Evolutionary conservation across 164 flowering plant genomes (phyloP), one percentile per base, ranked within the genome.

Genomic region (Amborella trichopoda): DNA sequence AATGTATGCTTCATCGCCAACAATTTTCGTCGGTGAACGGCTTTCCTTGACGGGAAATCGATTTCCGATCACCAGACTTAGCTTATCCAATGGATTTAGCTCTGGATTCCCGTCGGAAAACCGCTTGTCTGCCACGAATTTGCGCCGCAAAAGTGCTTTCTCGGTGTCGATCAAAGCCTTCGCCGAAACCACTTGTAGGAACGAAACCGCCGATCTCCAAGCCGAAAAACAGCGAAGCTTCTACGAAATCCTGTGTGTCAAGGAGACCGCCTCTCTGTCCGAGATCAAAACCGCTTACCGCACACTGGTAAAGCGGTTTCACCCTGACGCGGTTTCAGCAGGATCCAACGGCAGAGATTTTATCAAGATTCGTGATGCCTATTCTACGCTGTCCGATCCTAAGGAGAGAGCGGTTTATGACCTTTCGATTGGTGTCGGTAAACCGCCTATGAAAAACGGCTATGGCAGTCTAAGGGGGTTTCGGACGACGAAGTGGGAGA

Each of bases 281-380:
- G 84, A 83, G 69, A 83, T 83, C 60, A 80, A 77, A 55, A 28
- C 72, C n/a, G 93, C 93, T 2, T 83, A 83, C 58, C 58, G 87
- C 48, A 65, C 44, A 28, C 55, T 83, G 18, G 87, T 87, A 0
- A 83, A 83, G 76, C 40, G 55, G 37, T 66, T 70, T 56, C 93
- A 83, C 37, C 93, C 93, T 0, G 93, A 83, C 37, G 66, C 70
- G 3, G 20, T 56, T 8, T 21, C 42, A 10, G 46, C 54, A 12
- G 55, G 46, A 32, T 71, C 66, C 2, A 80, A 70, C 57, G 77
- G 61, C 16, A 23, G 60, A 0, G 76, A 75, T 54, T 88, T 88
- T 70, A 80, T 88, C 53, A 64, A 67, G 68, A 78, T 88, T 24
- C 76, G 67, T 56, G 62, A 69, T 27, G 94, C 97, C 6, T 88